A percentile compares a stretch with the other conserved stretches of the same genome.
Evolutionary conservation across 257 asterid species (phyloP).

Genomic region (Nyctanthes arbortristis): DNA sequence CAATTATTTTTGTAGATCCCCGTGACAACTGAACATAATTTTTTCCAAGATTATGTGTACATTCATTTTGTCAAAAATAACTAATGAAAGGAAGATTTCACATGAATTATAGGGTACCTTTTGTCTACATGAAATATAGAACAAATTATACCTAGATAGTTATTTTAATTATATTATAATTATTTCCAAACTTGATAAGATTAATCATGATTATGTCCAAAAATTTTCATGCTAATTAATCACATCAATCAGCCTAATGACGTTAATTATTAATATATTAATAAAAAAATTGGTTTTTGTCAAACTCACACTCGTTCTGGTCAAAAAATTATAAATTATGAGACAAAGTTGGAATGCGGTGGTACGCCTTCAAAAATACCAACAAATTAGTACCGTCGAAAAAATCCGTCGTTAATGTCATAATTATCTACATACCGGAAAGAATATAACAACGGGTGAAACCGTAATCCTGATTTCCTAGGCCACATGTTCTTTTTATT

Average conservation of each 20-base stretch:
- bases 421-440: too few species aligned
- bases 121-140: neutral
- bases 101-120: neutral
- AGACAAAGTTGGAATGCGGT: neutral
- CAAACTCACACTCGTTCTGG: neutral
- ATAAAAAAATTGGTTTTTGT: too few species aligned
- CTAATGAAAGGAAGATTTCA: neutral
- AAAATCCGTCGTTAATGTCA: too few species aligned
- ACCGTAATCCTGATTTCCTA: neutral
- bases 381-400: too few species aligned
- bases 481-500: neutral
- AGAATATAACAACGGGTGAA: neutral
- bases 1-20: conserved; percentile 79
- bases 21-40: conserved; percentile 50
- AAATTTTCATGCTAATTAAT: too few species aligned
- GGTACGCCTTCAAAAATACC: too few species aligned
- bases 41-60: neutral
- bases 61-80: neutral
- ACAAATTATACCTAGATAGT: neutral
- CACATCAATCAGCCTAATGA: too few species aligned
- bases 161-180: neutral
- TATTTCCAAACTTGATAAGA: neutral
- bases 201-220: neutral
- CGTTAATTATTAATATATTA: too few species aligned
- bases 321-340: too few species aligned